phyloP scores from a whole-genome alignment of 805 yeast genomes.

The Candida easanensis region DNA sequence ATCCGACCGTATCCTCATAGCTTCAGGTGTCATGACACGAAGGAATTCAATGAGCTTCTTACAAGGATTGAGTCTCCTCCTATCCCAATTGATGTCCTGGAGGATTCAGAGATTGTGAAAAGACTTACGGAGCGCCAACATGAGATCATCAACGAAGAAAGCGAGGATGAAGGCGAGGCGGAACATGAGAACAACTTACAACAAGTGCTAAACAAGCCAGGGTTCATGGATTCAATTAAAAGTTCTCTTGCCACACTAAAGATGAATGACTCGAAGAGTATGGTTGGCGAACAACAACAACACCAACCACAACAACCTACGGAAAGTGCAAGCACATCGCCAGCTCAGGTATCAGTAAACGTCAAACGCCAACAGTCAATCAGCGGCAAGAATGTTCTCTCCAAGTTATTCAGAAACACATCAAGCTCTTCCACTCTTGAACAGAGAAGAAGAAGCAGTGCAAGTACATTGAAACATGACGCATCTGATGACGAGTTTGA shows the following conservation, averaged over 20 bases:
- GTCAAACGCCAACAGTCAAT: conserved; percentile 2
- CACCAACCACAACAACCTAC: background rate
- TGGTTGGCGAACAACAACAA: background rate
- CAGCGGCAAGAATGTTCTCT: conserved; percentile 20
- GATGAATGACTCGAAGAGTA: conserved; percentile 1
- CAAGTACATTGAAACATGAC: conserved; percentile 3
- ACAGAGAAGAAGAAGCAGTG: conserved; percentile 9
- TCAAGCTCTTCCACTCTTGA: conserved; percentile 20
- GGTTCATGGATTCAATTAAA: conserved; percentile 13
- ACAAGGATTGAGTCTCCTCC: conserved; percentile 28
- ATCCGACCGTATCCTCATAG: conserved; percentile 20
- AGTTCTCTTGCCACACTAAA: conserved; percentile 16
- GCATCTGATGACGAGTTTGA: background rate
- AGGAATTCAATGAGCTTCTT: conserved; percentile 15
- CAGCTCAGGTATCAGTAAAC: background rate
- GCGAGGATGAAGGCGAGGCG: conserved; percentile 9
- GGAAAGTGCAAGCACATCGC: background rate
- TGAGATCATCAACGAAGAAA: conserved; percentile 9
- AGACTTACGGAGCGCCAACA: conserved; percentile 9
- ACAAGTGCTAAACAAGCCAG: conserved; percentile 3
- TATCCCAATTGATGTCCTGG: conserved; percentile 28
- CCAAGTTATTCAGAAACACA: conserved; percentile 24
- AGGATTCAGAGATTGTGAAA: conserved; percentile 17
- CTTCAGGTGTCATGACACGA: conserved; percentile 1
- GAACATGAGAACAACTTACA: background rate